These are phyloP conservation scores for Aaosphaeria pasadenensis DNA, from an alignment of 2,329 filamentous ascomycete species.

Conservation along the genomic window DNA sequence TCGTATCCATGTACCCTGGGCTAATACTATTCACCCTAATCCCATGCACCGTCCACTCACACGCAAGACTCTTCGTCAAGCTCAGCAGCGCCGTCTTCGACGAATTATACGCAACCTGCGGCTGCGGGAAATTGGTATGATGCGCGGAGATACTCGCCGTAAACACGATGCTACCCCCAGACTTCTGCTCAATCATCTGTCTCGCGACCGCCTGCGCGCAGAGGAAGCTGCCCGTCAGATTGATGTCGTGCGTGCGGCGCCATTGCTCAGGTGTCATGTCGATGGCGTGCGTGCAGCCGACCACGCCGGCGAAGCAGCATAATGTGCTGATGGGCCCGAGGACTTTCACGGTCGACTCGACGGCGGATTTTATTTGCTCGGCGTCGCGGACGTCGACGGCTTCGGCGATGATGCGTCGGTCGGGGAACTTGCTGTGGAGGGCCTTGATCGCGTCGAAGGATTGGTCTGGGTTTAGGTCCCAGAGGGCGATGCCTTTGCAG, in stretches of 20 bases:
- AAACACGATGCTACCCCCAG: slow-evolving; percentile 62
- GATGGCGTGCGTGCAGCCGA: slow-evolving; percentile 59
- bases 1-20: slow-evolving; percentile 76
- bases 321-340: slow-evolving; percentile 56
- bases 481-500: slow-evolving; percentile 55
- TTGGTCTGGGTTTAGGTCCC: slow-evolving; percentile 54
- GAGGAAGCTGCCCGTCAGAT: slow-evolving; percentile 68
- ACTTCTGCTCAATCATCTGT: slow-evolving; percentile 37
- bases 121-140: slow-evolving; percentile 68
- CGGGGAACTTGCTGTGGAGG: slow-evolving; percentile 55
- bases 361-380: slow-evolving; percentile 40
- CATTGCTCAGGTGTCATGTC: slow-evolving; percentile 59
- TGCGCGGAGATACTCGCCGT: slow-evolving; percentile 68
- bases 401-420: slow-evolving; percentile 48
- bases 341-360: slow-evolving; percentile 35
- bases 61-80: slow-evolving; percentile 63
- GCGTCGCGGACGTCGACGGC: slow-evolving; percentile 61
- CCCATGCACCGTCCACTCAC: slow-evolving; percentile 69
- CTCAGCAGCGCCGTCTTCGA: slow-evolving; percentile 66
- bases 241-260: slow-evolving; percentile 65
- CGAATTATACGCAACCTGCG: slow-evolving; percentile 70
- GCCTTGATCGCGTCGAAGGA: slow-evolving; percentile 42
- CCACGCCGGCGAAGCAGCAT: slow-evolving; percentile 67
- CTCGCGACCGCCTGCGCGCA: slow-evolving; percentile 63
- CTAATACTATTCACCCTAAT: slow-evolving; percentile 69